These are phyloP conservation scores for Hypoxylon crocopeplum DNA, from an alignment of 495 filamentous ascomycete genomes.

Conservation along the genomic window DNA sequence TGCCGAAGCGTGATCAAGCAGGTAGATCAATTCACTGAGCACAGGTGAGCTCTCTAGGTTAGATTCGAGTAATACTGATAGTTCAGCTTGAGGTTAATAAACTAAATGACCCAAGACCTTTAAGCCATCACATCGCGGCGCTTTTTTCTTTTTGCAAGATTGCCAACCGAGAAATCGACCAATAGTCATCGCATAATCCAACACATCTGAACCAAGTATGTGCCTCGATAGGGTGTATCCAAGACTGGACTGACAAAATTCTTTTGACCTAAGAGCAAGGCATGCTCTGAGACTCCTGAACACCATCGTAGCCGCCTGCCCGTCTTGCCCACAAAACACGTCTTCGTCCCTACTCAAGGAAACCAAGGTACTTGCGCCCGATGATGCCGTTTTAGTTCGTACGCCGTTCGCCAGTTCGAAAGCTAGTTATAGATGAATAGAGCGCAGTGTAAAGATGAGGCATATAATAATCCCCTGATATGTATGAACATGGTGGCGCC, in stretches of 20 bases:
- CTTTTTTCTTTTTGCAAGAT: slow-evolving; percentile 25
- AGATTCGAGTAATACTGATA: slow-evolving; percentile 30
- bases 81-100: slow-evolving; percentile 16
- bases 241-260: slow-evolving; percentile 18
- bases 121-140: slow-evolving; percentile 17
- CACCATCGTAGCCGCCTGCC: slow-evolving; percentile 40
- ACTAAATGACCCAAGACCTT: slow-evolving; percentile 11
- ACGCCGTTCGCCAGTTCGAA: slow-evolving; percentile 45
- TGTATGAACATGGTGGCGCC: slow-evolving; percentile 35
- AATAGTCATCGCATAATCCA: slow-evolving; percentile 22
- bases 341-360: slow-evolving; percentile 38
- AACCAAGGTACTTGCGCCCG: slow-evolving; percentile 43
- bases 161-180: slow-evolving; percentile 27
- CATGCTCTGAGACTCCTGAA: slow-evolving; percentile 41
- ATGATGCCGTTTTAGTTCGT: slow-evolving; percentile 47
- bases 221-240: slow-evolving; percentile 17
- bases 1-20: slow-evolving; percentile 11
- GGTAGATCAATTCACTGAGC: slow-evolving; percentile 36
- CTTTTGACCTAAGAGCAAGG: slow-evolving; percentile 24
- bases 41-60: slow-evolving; percentile 27
- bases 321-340: slow-evolving; percentile 40
- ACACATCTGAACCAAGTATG: slow-evolving; percentile 15
- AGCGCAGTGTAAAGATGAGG: slow-evolving; percentile 38
- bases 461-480: slow-evolving; percentile 24
- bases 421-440: slow-evolving; percentile 43